Evolutionary conservation across 2,329 filamentous ascomycete species (phyloP).

Genomic region (Phoma herbarum): DNA sequence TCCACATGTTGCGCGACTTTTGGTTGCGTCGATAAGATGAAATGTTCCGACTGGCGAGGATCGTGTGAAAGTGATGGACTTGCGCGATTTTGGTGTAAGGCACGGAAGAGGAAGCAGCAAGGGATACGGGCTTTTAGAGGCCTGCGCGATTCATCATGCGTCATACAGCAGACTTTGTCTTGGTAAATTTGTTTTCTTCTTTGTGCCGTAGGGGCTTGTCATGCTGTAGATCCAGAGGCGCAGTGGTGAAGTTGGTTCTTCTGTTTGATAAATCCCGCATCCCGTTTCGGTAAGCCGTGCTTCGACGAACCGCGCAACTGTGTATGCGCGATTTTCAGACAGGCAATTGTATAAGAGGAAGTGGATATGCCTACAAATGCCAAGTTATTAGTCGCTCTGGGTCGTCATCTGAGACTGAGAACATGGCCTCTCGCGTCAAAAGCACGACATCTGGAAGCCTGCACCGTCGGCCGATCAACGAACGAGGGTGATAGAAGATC

Average conservation of each 20-base stretch:
- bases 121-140: background rate
- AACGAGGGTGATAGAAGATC: too few species aligned
- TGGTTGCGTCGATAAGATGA: background rate
- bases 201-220: background rate
- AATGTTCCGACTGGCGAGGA: background rate
- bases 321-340: conserved; percentile 4
- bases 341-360: background rate
- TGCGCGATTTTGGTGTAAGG: conserved; percentile 4
- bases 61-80: background rate
- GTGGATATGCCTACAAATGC: background rate
- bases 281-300: conserved; percentile 7
- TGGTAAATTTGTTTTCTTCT: background rate
- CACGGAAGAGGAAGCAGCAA: background rate
- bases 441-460: background rate
- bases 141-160: background rate
- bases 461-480: background rate
- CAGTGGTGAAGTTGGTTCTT: background rate
- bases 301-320: background rate
- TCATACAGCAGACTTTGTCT: background rate
- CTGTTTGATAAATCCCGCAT: conserved; percentile 7
- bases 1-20: conserved; percentile 25
- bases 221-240: conserved; percentile 3
- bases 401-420: background rate
- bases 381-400: background rate
- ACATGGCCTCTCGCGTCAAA: background rate